Evolutionary conservation across 1,284 basidiomycete genomes (phyloP), one percentile per base, ranked within the genome.

Genomic region (Entoloma clypeatum): DNA sequence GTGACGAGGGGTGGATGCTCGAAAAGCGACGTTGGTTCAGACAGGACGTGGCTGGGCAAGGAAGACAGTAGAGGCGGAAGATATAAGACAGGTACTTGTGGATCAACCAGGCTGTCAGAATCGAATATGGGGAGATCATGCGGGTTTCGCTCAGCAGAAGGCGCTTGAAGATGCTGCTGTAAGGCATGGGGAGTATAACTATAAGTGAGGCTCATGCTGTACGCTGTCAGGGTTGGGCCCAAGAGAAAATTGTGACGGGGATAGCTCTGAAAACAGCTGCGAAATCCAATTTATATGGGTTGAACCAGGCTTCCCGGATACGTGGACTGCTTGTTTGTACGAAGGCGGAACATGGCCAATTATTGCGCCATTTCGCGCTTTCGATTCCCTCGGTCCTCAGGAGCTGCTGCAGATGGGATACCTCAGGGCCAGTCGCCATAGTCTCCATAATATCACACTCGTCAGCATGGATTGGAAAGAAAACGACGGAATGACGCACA

Each of bases 61-160:
- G 80, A 81, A 2, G 86, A 89, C 9, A 92, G 69, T 4, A 91
- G 70, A 2, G 87, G 89, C 6, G 89, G 89, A 8, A 90, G 75
- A 59, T 89, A 91, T 23, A 91, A 65, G 32, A 89, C 68, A 1
- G 82, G 77, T 6, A 65, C 56, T 7, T 58, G 56, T 8, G 67
- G 73, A 23, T 57, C 62, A 46, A 57, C 47, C 19, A 69, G 34
- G 46, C 55, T 62, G 23, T 67, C 55, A 3, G 62, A 55, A 39
- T 69, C 64, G 54, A 83, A 79, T 4, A 61, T 60, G 2, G 87
- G 86, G 2, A 81, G 51, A 23, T 67, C 58, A 56, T 88, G 86
- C 10, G 78, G 79, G 51, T 84, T 71, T n/a, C 62, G 63, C 10
- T 41, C 23, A n/a, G n/a, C 18, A 4, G 42, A 11, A 5, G 36